These are phyloP conservation scores for Scenedesmus sp. DNA, from an alignment of 163 green algal genomes.

Conservation along the genomic window DNA sequence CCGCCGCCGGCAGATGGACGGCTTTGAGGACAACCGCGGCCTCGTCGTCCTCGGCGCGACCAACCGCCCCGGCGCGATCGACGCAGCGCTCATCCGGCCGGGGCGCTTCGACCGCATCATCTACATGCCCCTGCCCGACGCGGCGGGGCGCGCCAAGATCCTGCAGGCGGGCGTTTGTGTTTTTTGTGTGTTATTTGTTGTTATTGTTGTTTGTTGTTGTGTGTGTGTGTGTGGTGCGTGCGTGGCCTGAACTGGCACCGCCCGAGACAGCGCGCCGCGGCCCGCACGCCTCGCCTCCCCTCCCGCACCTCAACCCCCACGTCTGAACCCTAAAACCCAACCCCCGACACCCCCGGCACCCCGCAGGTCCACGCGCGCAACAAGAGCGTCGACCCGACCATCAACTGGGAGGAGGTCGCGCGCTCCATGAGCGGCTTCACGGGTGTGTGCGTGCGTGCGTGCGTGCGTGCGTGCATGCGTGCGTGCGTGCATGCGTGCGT, in stretches of 20 bases:
- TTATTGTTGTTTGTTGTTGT: no score
- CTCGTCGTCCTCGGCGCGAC: constrained; percentile 97
- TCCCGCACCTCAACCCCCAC: no score
- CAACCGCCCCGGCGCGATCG: constrained; percentile 95
- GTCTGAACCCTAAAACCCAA: no score
- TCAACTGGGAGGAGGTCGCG: constrained; percentile 86
- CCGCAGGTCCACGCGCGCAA: constrained; percentile 85
- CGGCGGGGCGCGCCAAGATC: constrained; percentile 84
- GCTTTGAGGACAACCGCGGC: constrained; percentile 98
- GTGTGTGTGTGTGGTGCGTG: no score
- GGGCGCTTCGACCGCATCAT: constrained; percentile 97
- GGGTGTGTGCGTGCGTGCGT: constrained; percentile 47
- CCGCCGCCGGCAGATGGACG: constrained; percentile 90
- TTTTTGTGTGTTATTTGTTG: no score
- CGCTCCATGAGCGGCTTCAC: constrained; percentile 91
- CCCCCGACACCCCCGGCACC: no score
- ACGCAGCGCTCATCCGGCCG: constrained; percentile 91
- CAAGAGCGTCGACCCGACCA: constrained; percentile 78
- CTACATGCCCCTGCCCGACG: constrained; percentile 88
- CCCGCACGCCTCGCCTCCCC: neutral
- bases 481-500: no score
- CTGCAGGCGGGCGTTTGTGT: constrained; percentile 73
- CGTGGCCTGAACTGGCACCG: no score
- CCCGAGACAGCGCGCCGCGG: neutral
- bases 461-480: neutral